Conservation (phyloP, 2,329 filamentous ascomycete species). For the Eutypella sp. region DNA sequence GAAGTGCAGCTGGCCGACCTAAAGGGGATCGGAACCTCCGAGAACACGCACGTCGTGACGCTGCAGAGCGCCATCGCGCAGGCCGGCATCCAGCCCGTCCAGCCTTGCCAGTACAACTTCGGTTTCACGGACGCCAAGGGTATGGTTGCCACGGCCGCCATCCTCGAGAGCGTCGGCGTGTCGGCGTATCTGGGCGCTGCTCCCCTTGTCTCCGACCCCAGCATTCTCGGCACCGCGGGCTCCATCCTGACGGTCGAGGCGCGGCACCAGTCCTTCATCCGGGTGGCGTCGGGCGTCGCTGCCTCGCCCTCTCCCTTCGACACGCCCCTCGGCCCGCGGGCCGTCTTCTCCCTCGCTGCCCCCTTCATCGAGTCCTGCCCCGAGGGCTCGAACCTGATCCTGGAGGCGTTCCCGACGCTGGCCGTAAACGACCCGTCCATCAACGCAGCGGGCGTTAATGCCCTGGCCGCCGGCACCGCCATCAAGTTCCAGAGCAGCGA, state of each 20-base stretch:
- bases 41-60: conserved; percentile 56
- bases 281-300: conserved; percentile 50
- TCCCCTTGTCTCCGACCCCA: conserved; percentile 54
- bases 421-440: conserved; percentile 42
- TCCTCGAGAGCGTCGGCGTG: conserved; percentile 69
- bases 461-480: conserved; percentile 34
- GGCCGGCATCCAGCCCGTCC: conserved; percentile 59
- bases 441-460: conserved; percentile 31
- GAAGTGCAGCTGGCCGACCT: conserved; percentile 54
- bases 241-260: conserved; percentile 70
- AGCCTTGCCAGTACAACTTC: conserved; percentile 70
- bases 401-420: conserved; percentile 58
- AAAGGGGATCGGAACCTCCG: conserved; percentile 56
- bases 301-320: conserved; percentile 67
- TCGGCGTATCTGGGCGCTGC: conserved; percentile 71
- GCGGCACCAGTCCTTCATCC: conserved; percentile 69
- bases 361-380: conserved; percentile 70
- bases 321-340: conserved; percentile 60
- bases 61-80: conserved; percentile 57
- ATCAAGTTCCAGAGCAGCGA: conserved; percentile 48
- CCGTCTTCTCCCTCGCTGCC: conserved; percentile 69
- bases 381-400: conserved; percentile 55
- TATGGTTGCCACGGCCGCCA: conserved; percentile 65
- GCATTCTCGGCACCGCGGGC: conserved; percentile 60
- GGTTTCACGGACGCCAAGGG: conserved; percentile 57